Percentiles rank a stretch among this genome's conserved stretches.
phyloP scores from a whole-genome alignment of 768 basidiomycete species.

The Mrakia gelida region DNA sequence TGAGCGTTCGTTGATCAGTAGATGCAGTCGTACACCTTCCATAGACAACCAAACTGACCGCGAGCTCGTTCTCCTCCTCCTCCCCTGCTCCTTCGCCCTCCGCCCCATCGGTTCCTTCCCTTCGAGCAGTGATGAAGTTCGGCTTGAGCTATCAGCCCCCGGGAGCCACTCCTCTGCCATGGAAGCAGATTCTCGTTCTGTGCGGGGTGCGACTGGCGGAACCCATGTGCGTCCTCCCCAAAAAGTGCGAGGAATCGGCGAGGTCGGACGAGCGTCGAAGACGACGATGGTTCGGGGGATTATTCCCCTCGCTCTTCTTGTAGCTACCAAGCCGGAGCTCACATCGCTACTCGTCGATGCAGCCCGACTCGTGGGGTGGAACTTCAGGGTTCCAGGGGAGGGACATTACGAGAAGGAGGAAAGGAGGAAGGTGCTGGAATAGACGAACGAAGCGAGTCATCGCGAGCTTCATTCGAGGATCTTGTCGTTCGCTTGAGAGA shows the following conservation, averaged over 20 bases:
- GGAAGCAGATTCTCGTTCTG: constrained; percentile 19
- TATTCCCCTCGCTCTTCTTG: neutral
- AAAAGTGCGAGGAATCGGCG: neutral
- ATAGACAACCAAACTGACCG: neutral
- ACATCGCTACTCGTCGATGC: too few relatives aligned
- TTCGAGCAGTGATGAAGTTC: constrained; percentile 1
- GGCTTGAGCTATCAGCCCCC: constrained; percentile 8
- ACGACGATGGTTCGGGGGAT: too few relatives aligned
- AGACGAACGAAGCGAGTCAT: neutral
- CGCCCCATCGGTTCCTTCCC: neutral
- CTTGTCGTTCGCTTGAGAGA: too few relatives aligned
- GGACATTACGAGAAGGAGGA: neutral
- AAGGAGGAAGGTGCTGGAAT: neutral
- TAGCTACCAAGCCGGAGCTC: too few relatives aligned
- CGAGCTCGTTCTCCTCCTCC: neutral
- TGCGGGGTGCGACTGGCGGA: constrained; percentile 3
- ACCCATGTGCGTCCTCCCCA: constrained; percentile 14
- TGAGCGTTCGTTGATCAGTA: neutral
- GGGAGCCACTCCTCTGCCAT: constrained; percentile 25
- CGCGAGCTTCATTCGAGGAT: too few relatives aligned
- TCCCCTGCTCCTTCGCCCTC: neutral
- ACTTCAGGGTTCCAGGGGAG: neutral
- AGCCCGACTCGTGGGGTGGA: too few relatives aligned
- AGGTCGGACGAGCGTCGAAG: too few relatives aligned
- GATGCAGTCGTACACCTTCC: too few relatives aligned